Percentiles rank a stretch among this genome's conserved stretches.
Conservation (phyloP, 2,329 filamentous ascomycete species). For the Hypoxylon sp. region DNA sequence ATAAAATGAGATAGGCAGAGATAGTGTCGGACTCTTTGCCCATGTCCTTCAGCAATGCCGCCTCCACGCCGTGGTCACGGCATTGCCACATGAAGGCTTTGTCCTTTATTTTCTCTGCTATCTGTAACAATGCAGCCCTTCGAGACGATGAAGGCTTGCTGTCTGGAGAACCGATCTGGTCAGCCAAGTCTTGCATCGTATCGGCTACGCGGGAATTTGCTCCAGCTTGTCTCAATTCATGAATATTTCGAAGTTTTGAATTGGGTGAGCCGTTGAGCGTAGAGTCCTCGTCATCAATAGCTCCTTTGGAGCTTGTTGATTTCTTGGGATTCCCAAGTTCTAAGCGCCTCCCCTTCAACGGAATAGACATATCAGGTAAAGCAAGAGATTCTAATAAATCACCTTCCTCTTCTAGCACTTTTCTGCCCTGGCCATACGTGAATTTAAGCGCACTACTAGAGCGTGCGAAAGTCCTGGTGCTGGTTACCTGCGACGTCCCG, state of each 20-base stretch:
- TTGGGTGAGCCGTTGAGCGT: constrained; percentile 61
- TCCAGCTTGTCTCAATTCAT: constrained; percentile 76
- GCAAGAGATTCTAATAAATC: constrained; percentile 51
- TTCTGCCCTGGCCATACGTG: constrained; percentile 54
- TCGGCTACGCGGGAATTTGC: constrained; percentile 77
- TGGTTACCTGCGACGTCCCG: constrained; percentile 40
- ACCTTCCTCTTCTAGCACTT: constrained; percentile 54
- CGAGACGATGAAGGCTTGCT: constrained; percentile 66
- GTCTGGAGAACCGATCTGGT: constrained; percentile 69
- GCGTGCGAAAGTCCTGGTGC: constrained; percentile 50
- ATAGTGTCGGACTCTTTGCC: constrained; percentile 72
- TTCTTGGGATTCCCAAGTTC: constrained; percentile 52
- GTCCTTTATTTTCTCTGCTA: constrained; percentile 72
- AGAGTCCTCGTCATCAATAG: constrained; percentile 60
- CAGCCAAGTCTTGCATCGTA: constrained; percentile 75
- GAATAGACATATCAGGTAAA: constrained; percentile 47
- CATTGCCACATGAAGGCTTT: constrained; percentile 79
- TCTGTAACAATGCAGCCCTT: constrained; percentile 71
- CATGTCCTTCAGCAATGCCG: constrained; percentile 75
- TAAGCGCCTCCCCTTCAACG: constrained; percentile 53
- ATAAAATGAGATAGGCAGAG: constrained; percentile 74
- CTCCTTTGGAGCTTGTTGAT: constrained; percentile 30
- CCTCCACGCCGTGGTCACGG: constrained; percentile 79
- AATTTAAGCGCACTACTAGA: constrained; percentile 54
- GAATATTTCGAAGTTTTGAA: constrained; percentile 72